These are phyloP conservation scores for Leucoagaricus sp. DNA, from an alignment of 1,284 basidiomycete species.

Conservation along the genomic window DNA sequence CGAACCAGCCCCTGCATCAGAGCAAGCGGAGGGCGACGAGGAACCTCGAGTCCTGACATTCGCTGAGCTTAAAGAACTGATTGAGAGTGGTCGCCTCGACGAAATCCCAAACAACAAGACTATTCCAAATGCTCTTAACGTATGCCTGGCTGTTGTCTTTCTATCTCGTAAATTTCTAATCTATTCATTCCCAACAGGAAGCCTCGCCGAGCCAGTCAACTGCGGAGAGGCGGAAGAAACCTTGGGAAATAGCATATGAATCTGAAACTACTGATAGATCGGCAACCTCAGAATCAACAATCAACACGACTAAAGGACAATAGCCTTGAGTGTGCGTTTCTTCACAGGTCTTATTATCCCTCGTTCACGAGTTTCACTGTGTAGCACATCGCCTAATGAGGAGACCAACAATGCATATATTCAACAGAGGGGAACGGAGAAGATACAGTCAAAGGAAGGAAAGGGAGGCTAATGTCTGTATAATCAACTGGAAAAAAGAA, in stretches of 20 bases:
- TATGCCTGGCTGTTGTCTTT: no score
- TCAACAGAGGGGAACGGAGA: background rate
- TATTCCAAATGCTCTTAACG: slow-evolving; percentile 65
- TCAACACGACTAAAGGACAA: no score
- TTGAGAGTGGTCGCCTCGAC: slow-evolving; percentile 68
- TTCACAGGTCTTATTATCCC: no score
- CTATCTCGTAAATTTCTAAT: no score
- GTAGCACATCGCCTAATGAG: no score
- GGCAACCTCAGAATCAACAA: background rate
- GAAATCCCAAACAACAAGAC: slow-evolving; percentile 76
- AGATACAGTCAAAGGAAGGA: no score
- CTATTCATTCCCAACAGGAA: slow-evolving; percentile 35
- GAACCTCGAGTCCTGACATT: slow-evolving; percentile 56
- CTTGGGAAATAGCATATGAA: slow-evolving; percentile 50
- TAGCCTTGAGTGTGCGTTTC: no score
- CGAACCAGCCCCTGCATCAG: background rate
- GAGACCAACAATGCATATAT: no score
- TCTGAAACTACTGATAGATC: background rate
- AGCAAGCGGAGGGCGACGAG: slow-evolving; percentile 17
- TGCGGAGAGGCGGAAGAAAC: slow-evolving; percentile 52
- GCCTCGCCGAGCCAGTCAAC: slow-evolving; percentile 55
- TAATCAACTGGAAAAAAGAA: background rate
- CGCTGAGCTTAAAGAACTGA: slow-evolving; percentile 65
- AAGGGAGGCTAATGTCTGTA: no score
- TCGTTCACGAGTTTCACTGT: no score